phyloP scores from a whole-genome alignment of 441 rosid genomes.

The Adansonia grandidieri region DNA sequence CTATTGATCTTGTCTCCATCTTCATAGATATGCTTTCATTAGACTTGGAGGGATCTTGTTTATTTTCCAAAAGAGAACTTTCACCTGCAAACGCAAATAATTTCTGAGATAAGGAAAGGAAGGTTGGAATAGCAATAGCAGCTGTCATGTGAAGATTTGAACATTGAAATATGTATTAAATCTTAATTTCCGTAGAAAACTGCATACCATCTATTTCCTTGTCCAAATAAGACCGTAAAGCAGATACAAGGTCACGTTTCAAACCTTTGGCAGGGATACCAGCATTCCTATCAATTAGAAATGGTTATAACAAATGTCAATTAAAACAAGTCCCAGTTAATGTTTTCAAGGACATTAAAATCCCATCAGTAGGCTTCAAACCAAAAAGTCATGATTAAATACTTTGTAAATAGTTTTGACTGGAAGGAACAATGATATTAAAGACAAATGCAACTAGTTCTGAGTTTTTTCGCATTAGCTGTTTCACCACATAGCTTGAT shows the following conservation, averaged over 20 bases:
- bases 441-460: background rate
- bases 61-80: slow-evolving; percentile 39
- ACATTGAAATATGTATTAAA: slow-evolving; percentile 20
- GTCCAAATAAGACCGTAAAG: slow-evolving; percentile 58
- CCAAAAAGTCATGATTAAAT: background rate
- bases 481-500: background rate
- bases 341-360: slow-evolving; percentile 22
- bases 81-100: slow-evolving; percentile 48
- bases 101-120: slow-evolving; percentile 10
- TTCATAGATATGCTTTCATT: slow-evolving; percentile 33
- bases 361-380: slow-evolving; percentile 6
- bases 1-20: slow-evolving; percentile 37
- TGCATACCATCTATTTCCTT: slow-evolving; percentile 54
- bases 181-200: background rate
- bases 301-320: slow-evolving; percentile 10
- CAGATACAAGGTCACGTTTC: slow-evolving; percentile 65
- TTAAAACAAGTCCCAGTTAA: background rate
- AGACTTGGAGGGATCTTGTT: slow-evolving; percentile 34
- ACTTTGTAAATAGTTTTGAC: background rate
- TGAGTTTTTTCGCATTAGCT: background rate
- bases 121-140: background rate
- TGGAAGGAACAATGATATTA: background rate
- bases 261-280: slow-evolving; percentile 77
- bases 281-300: slow-evolving; percentile 51
- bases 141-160: slow-evolving; percentile 2